Percentiles rank a stretch among this genome's conserved stretches.
Evolutionary conservation across 164 flowering plant species (phyloP).

Genomic region (Magnolia sinica): DNA sequence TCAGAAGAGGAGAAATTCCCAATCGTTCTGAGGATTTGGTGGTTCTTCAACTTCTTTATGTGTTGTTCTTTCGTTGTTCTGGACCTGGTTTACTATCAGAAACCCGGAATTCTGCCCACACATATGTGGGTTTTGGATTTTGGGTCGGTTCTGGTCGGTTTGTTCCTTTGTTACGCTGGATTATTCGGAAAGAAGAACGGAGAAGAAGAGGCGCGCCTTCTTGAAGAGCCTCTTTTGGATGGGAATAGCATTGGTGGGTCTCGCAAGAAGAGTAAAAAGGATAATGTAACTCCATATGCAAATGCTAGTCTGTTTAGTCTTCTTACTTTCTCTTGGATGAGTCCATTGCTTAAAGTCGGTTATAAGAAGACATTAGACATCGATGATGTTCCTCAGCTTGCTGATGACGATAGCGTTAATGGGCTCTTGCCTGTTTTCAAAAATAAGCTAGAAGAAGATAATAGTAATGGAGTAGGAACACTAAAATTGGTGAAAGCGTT

Average conservation of each 20-base stretch:
- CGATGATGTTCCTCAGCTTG: slow-evolving; percentile 48
- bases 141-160: slow-evolving; percentile 15
- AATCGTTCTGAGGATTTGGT: slow-evolving; percentile 28
- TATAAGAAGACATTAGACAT: slow-evolving; percentile 36
- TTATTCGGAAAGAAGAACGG: slow-evolving; percentile 14
- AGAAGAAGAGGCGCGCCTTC: slow-evolving; percentile 8
- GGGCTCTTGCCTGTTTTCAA: slow-evolving; percentile 26
- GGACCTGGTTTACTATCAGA: slow-evolving; percentile 15
- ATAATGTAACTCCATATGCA: slow-evolving; percentile 25
- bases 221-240: slow-evolving; percentile 28
- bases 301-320: slow-evolving; percentile 32
- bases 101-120: slow-evolving; percentile 7
- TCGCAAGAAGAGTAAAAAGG: slow-evolving; percentile 5
- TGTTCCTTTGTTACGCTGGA: slow-evolving; percentile 21
- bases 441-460: slow-evolving; percentile 19
- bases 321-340: slow-evolving; percentile 47
- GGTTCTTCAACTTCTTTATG: slow-evolving; percentile 22
- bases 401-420: slow-evolving; percentile 22
- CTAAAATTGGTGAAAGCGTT: slow-evolving; percentile 45
- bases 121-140: slow-evolving; percentile 23
- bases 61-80: slow-evolving; percentile 21
- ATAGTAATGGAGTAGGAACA: slow-evolving; percentile 29
- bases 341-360: slow-evolving; percentile 33
- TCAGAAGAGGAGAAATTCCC: slow-evolving; percentile 18
- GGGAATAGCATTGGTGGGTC: slow-evolving; percentile 10